Evolutionary conservation across 179 eudicot genomes (phyloP), one percentile per base, ranked within the genome.

Genomic region (Sideroxylon spinosum): DNA sequence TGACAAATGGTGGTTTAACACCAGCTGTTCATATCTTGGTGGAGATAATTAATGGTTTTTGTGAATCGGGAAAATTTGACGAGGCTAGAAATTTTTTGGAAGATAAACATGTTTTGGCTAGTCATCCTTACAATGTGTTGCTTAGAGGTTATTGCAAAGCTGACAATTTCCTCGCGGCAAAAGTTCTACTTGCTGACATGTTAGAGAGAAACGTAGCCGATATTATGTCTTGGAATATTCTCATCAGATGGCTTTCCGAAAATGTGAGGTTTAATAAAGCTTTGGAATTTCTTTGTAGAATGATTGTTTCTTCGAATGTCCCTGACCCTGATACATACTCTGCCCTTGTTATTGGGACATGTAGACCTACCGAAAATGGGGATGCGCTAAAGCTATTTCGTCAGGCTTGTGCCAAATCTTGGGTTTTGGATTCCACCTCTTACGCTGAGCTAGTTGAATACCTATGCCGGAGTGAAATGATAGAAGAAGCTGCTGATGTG

Each of bases 261-360:
- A 74, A 61, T 57, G 59, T 28, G 49, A 50, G 78, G 49, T 79
- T 84, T 22, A 76, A 78, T 19, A 83, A 81, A 76, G 90, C 86
- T 71, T 56, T 71, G 79, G 81, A 86, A 71, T 68, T 82, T 78
- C 91, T 92, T 12, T 65, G 90, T 76, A 90, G 84, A 83, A 90
- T 92, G 97, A 83, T 90, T 46, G 75, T 82, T 76, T 84, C 79
- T 10, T 82, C 90, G 9, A 79, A 62, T 85, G 78, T 32, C 20
- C 91, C 92, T 9, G 86, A 90, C 71, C 78, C 75, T 80, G 81
- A 84, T 69, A 90, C 91, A 17, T 92, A 87, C 83, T 90, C 94
- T 4, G 87, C 97, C 49, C 79, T 92, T 64, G 74, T 90, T 79
- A 49, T 85, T 74, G 89, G 92, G 44, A 79, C 89, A 49, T 90